phyloP scores from a whole-genome alignment of 2,329 filamentous ascomycete genomes.

The Colletotrichum euphorbiae region DNA sequence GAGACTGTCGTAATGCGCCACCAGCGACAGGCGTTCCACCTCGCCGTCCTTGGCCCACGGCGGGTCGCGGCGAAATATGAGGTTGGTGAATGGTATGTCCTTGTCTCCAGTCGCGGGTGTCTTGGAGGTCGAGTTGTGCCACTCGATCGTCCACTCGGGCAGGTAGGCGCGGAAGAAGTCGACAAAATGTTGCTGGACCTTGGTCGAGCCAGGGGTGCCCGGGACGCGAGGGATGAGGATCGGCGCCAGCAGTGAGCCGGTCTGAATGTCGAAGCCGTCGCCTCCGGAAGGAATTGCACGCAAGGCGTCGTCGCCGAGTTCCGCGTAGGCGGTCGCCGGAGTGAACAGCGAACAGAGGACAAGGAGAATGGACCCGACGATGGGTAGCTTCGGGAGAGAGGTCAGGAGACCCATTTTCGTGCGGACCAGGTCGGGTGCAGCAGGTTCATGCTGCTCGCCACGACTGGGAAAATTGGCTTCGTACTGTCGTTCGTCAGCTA shows the following conservation, averaged over 20 bases:
- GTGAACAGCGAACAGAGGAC: conserved; percentile 42
- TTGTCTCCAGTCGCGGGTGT: conserved; percentile 80
- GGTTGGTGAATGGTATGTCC: conserved; percentile 85
- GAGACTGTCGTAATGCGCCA: conserved; percentile 95
- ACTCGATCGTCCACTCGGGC: conserved; percentile 81
- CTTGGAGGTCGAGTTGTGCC: conserved; percentile 89
- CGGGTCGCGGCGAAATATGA: conserved; percentile 89
- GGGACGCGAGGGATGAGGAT: conserved; percentile 91
- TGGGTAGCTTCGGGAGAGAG: conserved; percentile 35
- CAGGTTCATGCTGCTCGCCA: conserved; percentile 30
- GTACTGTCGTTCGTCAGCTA: conserved; percentile 14
- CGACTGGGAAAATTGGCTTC: neutral
- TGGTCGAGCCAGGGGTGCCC: conserved; percentile 79
- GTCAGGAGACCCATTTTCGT: conserved; percentile 36
- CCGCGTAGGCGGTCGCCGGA: conserved; percentile 54
- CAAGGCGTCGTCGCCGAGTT: conserved; percentile 81
- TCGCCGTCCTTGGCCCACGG: conserved; percentile 82
- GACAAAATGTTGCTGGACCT: conserved; percentile 84
- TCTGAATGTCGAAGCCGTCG: conserved; percentile 81
- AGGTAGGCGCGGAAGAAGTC: conserved; percentile 82
- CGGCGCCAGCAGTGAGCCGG: conserved; percentile 82
- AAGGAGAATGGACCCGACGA: conserved; percentile 39
- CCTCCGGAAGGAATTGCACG: conserved; percentile 77
- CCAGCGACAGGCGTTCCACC: conserved; percentile 83
- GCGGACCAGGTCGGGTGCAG: conserved; percentile 28